These are phyloP conservation scores for Candida endomychidarum DNA, from an alignment of 805 yeast species.

Conservation along the genomic window DNA sequence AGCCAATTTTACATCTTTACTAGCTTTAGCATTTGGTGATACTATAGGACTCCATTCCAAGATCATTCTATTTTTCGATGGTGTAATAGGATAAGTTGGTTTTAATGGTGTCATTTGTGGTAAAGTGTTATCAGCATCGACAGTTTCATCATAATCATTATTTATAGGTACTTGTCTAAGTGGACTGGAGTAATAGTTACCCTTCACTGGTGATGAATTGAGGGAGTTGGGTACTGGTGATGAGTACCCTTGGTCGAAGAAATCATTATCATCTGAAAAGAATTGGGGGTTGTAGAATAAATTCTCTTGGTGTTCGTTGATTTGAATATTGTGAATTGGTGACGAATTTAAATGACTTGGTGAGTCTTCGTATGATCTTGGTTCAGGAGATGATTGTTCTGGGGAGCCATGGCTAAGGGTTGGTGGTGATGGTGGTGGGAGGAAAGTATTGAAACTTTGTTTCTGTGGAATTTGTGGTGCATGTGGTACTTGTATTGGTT, in stretches of 20 bases:
- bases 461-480: conserved; percentile 1
- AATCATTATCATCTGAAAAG: conserved; percentile 31
- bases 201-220: conserved; percentile 33
- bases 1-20: conserved; percentile 27
- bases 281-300: conserved; percentile 40
- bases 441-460: conserved; percentile 14
- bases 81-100: conserved; percentile 33
- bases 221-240: conserved; percentile 25
- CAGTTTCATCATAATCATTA: conserved; percentile 28
- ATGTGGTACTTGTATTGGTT: conserved; percentile 9
- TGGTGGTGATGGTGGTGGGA: conserved; percentile 43
- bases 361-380: conserved; percentile 25
- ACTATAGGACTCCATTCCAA: conserved; percentile 48
- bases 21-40: conserved; percentile 32
- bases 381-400: conserved; percentile 40
- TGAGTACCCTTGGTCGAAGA: conserved; percentile 18
- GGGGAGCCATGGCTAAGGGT: conserved; percentile 41
- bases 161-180: conserved; percentile 16
- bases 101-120: conserved; percentile 40
- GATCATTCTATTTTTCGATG: conserved; percentile 29
- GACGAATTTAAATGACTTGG: conserved; percentile 21
- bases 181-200: conserved; percentile 18
- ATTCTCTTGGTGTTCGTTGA: conserved; percentile 8
- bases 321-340: conserved; percentile 21
- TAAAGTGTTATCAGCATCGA: conserved; percentile 41